Conservation (phyloP, 2,329 filamentous ascomycete species). For the Gyromitra esculenta region DNA sequence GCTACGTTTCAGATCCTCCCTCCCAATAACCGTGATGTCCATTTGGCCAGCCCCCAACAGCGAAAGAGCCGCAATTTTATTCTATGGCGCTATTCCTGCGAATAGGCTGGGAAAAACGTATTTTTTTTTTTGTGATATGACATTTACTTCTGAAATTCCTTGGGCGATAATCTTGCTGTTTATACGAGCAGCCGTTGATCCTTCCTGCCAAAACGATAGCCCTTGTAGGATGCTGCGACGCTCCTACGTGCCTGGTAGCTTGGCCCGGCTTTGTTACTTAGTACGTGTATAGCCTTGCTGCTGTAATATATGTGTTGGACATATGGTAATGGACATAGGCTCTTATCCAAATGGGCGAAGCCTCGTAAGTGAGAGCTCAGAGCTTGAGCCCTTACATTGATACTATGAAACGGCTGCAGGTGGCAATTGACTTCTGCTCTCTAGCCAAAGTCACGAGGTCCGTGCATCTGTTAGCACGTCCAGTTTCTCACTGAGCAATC, state of each 20-base stretch:
- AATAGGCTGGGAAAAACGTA: neutral
- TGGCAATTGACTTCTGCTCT: conserved; percentile 10
- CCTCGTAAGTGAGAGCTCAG: neutral
- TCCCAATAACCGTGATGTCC: neutral
- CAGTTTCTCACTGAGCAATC: neutral
- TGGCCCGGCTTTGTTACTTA: conserved; percentile 10
- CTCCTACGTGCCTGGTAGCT: neutral
- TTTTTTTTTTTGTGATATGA: neutral
- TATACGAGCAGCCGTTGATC: neutral
- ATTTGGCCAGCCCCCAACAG: neutral
- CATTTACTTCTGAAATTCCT: neutral
- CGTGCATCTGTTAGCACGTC: neutral
- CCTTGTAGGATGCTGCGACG: neutral
- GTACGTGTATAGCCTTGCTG: conserved; percentile 26
- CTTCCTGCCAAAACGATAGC: neutral
- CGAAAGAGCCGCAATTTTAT: conserved; percentile 14
- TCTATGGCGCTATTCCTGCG: too few relatives aligned
- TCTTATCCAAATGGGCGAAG: conserved; percentile 1
- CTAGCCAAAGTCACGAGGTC: neutral
- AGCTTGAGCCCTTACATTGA: conserved; percentile 31
- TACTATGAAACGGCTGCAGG: conserved; percentile 17
- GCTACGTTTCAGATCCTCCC: neutral
- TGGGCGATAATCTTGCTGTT: neutral
- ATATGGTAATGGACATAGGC: conserved; percentile 27
- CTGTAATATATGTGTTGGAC: conserved; percentile 25